Evolutionary conservation across 305 asterid species (phyloP).

Genomic region (Fraxinus baroniana): DNA sequence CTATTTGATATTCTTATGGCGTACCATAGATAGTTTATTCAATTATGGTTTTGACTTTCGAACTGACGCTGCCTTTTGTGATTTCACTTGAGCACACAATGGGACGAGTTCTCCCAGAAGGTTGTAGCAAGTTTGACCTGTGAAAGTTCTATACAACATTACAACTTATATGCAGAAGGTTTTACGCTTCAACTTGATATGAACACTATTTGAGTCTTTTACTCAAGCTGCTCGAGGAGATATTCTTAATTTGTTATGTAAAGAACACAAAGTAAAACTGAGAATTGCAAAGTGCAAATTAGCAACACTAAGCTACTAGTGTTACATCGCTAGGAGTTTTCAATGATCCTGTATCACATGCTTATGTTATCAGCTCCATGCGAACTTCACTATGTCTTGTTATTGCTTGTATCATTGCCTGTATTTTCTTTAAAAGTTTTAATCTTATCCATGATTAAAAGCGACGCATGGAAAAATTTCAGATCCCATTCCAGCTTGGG

Average conservation of each 20-base stretch:
- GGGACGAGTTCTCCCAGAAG: not conserved
- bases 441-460: conserved; percentile 22
- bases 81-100: not conserved
- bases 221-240: not conserved
- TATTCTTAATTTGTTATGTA: not conserved
- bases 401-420: not conserved
- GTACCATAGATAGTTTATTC: not conserved
- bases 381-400: conserved; percentile 4
- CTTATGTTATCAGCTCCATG: not conserved
- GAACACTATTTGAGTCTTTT: not conserved
- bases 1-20: not conserved
- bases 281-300: not conserved
- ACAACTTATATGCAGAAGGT: not conserved
- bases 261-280: not conserved
- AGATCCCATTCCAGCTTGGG: conserved; percentile 96
- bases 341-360: not conserved
- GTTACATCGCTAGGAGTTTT: not conserved
- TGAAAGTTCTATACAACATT: not conserved
- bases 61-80: not conserved
- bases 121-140: not conserved
- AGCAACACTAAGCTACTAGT: conserved; percentile 1
- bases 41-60: not conserved
- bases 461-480: conserved; percentile 36
- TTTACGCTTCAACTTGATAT: not conserved
- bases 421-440: conserved; percentile 3